Evolutionary conservation across 257 asterid species (phyloP), one percentile per base, ranked within the genome.

Genomic region (Coffea eugenioides): DNA sequence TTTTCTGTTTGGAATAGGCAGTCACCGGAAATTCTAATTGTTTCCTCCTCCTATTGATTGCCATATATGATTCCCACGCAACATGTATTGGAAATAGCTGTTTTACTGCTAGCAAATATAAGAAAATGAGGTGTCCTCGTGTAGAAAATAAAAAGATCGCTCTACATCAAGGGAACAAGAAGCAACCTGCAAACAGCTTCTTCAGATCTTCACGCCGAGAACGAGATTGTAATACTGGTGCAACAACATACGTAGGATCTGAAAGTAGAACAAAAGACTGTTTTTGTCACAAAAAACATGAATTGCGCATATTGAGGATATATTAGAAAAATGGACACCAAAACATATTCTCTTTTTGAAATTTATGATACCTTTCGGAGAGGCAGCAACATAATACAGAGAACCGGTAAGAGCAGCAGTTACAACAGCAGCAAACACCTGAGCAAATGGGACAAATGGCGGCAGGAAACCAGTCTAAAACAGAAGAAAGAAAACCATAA

Each of bases 371-470:
- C 99, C 99, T 88, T 93, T 92, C 16, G 98, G 98, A 76, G 99
- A 91, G 69, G 97, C 92, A 71, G 98, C 93, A 80, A 95, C 84
- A 90, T 92, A 95, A 79, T 95, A 95, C 27, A 95, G 85, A 3
- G 97, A 92, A 79, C 97, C 99, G 0, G 97, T 93, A 31, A 95
- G 93, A 77, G 97, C 96, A 83, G 97, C 99, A 7, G 99, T 95
- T 61, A 90, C 81, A 62, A 92, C 98, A 74, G 99, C 99, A 59
- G 99, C 98, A 87, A 93, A 95, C 48, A 94, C 97, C 84, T 95
- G 97, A 69, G 99, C 98, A 84, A 95, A 95, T 15, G 99, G 98
- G 27, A 95, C 99, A 73, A 91, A 92, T 27, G 94, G 99, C 84
- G 99, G 99, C 74, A 93, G 87, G 79, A 95, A 88, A 45, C 99